These are phyloP conservation scores for Takashimella tepidaria DNA, from an alignment of 1,284 basidiomycete genomes.

Conservation along the genomic window DNA sequence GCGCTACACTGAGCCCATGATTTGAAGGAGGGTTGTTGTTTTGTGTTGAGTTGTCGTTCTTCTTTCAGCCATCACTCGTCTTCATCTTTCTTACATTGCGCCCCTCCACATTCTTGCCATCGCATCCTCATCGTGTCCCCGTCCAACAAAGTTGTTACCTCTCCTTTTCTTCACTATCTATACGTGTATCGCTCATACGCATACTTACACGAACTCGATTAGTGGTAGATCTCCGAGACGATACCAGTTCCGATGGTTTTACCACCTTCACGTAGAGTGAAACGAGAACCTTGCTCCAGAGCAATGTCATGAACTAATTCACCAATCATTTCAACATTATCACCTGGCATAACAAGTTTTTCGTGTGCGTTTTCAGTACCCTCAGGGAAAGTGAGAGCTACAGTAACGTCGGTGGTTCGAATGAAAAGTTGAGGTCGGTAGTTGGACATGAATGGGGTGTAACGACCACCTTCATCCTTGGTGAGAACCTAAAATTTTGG, in stretches of 20 bases:
- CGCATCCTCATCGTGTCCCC: not conserved
- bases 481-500: conserved; percentile 78
- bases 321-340: conserved; percentile 92
- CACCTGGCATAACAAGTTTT: conserved; percentile 95
- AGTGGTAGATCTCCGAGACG: conserved; percentile 71
- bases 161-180: not conserved
- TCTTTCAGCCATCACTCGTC: too few species aligned
- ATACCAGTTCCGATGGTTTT: conserved; percentile 90
- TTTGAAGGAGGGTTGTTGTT: too few species aligned
- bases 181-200: too few species aligned
- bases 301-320: conserved; percentile 83
- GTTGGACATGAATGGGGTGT: conserved; percentile 95
- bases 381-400: conserved; percentile 77
- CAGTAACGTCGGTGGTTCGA: conserved; percentile 92
- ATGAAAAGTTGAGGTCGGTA: conserved; percentile 96
- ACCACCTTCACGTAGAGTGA: conserved; percentile 96
- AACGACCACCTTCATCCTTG: conserved; percentile 97
- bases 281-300: conserved; percentile 86
- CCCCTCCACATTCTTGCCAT: not conserved
- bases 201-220: too few species aligned
- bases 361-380: conserved; percentile 61
- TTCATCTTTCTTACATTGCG: too few species aligned
- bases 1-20: not conserved
- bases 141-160: not conserved
- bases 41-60: too few species aligned